These are phyloP conservation scores for Kitagawia praeruptora DNA, from an alignment of 129 eudicot genomes.

Conservation along the genomic window DNA sequence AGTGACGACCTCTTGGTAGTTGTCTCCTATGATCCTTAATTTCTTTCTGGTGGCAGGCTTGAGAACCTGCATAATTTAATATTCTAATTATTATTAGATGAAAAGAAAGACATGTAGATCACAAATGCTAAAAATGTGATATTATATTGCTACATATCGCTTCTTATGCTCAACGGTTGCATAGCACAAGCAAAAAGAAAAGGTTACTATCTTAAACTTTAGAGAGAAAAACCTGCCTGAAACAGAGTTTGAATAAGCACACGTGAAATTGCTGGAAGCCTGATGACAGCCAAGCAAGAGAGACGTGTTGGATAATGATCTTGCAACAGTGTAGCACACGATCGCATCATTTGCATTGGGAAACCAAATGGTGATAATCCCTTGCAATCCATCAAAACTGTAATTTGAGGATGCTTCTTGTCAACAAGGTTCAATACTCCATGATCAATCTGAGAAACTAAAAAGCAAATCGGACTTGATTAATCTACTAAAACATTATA, in stretches of 20 bases:
- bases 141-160: neutral
- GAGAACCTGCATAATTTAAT: conserved; percentile 36
- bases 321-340: conserved; percentile 62
- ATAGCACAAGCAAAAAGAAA: conserved; percentile 3
- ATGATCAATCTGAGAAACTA: conserved; percentile 75
- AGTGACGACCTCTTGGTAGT: conserved; percentile 35
- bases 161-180: neutral
- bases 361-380: conserved; percentile 71
- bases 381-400: conserved; percentile 69
- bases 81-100: neutral
- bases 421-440: conserved; percentile 54
- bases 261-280: conserved; percentile 57
- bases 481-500: neutral
- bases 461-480: neutral
- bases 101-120: neutral
- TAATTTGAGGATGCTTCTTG: conserved; percentile 44
- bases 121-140: neutral
- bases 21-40: conserved; percentile 34
- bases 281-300: conserved; percentile 49
- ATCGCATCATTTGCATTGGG: conserved; percentile 59
- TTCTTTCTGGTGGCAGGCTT: conserved; percentile 56
- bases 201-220: neutral
- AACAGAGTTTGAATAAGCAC: conserved; percentile 55
- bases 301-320: conserved; percentile 81
- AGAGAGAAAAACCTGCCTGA: conserved; percentile 34